Evolutionary conservation across 345 rosid species (phyloP), one percentile per base, ranked within the genome.

Genomic region (Aquilaria sinensis): DNA sequence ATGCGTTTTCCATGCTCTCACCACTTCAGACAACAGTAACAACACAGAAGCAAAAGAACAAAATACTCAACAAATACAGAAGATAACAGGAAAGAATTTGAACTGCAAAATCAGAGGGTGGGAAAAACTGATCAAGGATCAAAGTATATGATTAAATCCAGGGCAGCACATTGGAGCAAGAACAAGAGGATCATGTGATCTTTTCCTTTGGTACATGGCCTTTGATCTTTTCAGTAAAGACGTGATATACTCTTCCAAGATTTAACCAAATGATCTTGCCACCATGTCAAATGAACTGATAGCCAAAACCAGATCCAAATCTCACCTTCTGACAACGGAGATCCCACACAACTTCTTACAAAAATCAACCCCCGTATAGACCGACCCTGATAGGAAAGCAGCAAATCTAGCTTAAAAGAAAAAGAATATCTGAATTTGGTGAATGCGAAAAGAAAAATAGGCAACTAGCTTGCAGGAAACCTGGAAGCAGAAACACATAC

Each of bases 311-410:
- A 67, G 53, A 62, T 65, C 67, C 55, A 73, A 83, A 54, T 73
- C 96, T 84, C 84, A 89, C 96, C 97, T 95, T 78, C 96, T 81
- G 71, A 91, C 78, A 62, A 95, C 85, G 65, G 99, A 95, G 63
- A 95, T 96, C 58, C 99, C 99, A 69, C 99, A 95, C 57, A 95
- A 66, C 70, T 95, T 95, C 85, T 95, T 91, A 87, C 97, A 95
- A 77, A 95, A 95, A 77, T 91, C 96, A 77, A 95, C 99, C 41
- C 98, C 98, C 41, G 84, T 87, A 72, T 95, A 95, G 57, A 79
- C 68, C 5, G 96, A 85, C 47, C 85, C 96, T 88, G 83, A 68
- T 74, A 68, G n/a, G 76, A 55, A 51, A 57, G 48, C 57, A 37
- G 41, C 48, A 50, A 37, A 61, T 37, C 41, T 57, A 37, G 43